Evolutionary conservation across 345 rosid genomes (phyloP).

Genomic region (Acer yangbiense): DNA sequence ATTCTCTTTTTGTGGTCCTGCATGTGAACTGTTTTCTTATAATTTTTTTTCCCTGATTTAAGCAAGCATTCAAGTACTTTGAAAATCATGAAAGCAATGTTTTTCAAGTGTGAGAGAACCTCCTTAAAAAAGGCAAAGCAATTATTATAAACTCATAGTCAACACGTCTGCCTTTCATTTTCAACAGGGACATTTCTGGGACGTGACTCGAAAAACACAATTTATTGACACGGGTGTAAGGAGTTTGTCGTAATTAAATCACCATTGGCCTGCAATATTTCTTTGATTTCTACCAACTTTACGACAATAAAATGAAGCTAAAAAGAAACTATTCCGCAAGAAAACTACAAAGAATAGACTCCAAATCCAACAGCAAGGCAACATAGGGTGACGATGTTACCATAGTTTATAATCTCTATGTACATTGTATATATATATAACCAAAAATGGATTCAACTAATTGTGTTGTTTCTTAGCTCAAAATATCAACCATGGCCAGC

Average conservation of each 20-base stretch:
- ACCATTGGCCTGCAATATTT: not conserved
- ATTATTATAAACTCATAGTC: not conserved
- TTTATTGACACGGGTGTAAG: no score
- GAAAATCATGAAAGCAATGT: not conserved
- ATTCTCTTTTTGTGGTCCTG: not conserved
- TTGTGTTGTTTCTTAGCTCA: not conserved
- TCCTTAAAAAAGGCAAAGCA: not conserved
- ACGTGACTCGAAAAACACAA: no score
- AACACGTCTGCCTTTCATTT: not conserved
- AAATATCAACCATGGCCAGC: not conserved
- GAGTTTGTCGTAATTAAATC: no score
- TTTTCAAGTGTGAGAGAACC: not conserved
- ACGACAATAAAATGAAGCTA: not conserved
- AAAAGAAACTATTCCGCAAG: no score
- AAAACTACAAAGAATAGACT: not conserved
- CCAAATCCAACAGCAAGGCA: not conserved
- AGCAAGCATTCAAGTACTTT: not conserved
- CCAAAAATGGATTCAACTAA: not conserved
- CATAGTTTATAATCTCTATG: not conserved
- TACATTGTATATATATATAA: not conserved
- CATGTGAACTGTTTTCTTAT: not conserved
- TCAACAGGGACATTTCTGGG: not conserved
- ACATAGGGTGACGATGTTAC: not conserved
- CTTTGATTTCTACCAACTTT: not conserved
- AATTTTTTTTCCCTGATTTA: not conserved